Percentiles rank a stretch among this genome's conserved stretches.
phyloP scores from a whole-genome alignment of 2,329 filamentous ascomycete genomes.

The Aspergillus fischeri region DNA sequence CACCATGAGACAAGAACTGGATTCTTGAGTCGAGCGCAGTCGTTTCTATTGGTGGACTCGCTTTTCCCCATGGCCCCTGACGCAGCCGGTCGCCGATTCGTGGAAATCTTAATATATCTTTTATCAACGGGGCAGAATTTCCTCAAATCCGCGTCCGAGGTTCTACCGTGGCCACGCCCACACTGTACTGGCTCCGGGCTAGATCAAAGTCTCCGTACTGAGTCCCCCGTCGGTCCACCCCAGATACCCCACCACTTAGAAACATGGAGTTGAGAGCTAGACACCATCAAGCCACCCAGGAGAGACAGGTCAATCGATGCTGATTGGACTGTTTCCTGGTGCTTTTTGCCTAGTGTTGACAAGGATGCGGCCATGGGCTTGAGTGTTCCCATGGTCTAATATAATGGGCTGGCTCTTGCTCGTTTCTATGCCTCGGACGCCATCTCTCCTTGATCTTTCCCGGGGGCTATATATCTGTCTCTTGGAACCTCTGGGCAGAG shows the following conservation, averaged over 20 bases:
- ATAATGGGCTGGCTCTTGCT: conserved; percentile 11
- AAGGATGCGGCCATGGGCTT: neutral
- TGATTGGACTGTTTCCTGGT: neutral
- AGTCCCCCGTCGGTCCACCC: conserved; percentile 2
- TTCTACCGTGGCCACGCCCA: conserved; percentile 16
- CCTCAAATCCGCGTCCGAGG: conserved; percentile 28
- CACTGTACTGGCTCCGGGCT: neutral
- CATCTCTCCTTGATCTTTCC: neutral
- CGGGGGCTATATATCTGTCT: neutral
- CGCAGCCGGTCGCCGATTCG: conserved; percentile 20
- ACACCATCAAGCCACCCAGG: conserved; percentile 15
- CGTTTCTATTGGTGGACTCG: conserved; percentile 28
- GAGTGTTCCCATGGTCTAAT: conserved; percentile 8
- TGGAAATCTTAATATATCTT: conserved; percentile 20
- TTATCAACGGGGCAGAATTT: conserved; percentile 23
- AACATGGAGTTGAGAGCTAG: conserved; percentile 11
- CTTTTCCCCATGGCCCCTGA: conserved; percentile 12
- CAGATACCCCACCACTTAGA: conserved; percentile 28
- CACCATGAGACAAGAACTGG: neutral
- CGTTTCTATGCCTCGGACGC: neutral
- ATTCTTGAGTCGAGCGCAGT: neutral
- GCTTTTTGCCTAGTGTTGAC: neutral
- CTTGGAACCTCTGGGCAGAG: neutral
- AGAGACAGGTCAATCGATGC: conserved; percentile 6
- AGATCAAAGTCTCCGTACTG: neutral